phyloP scores from a whole-genome alignment of 192 early-diverging fungal species.

The Podila epicladia region DNA sequence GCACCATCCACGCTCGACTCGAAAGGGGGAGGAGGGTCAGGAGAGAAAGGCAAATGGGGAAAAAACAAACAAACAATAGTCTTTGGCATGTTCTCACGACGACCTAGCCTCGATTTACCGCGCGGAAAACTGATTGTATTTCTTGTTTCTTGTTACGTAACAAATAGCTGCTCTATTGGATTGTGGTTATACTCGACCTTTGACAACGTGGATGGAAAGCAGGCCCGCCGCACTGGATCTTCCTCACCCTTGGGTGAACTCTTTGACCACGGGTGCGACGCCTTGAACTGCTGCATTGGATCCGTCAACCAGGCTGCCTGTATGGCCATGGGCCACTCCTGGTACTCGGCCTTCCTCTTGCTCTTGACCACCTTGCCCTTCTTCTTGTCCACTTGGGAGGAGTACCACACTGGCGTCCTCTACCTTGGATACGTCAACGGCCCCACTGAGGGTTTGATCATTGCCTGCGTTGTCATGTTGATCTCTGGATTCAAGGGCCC shows the following conservation, averaged over 20 bases:
- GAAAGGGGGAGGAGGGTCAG: no score
- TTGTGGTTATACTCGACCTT: constrained; percentile 92
- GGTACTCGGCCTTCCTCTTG: constrained; percentile 67
- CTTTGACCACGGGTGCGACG: constrained; percentile 90
- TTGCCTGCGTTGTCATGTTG: constrained; percentile 70
- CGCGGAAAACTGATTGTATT: no score
- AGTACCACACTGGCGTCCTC: constrained; percentile 88
- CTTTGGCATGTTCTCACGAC: constrained; percentile 6
- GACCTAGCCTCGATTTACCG: neutral
- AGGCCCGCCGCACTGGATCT: constrained; percentile 82
- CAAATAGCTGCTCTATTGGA: constrained; percentile 73
- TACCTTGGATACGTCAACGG: constrained; percentile 88
- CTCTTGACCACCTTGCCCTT: constrained; percentile 78
- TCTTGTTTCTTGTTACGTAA: neutral
- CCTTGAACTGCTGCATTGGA: constrained; percentile 83
- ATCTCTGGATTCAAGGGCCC: constrained; percentile 76
- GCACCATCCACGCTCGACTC: no score
- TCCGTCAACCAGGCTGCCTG: constrained; percentile 78
- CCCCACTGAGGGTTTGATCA: constrained; percentile 85
- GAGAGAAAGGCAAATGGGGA: neutral
- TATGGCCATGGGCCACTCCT: constrained; percentile 77
- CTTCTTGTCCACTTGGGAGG: constrained; percentile 90
- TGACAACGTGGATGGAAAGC: constrained; percentile 90
- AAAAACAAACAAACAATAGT: neutral
- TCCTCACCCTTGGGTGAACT: constrained; percentile 85